Percentiles rank a stretch among this genome's conserved stretches.
Evolutionary conservation across 495 filamentous ascomycete genomes (phyloP).

Genomic region (Sporormia fimetaria): DNA sequence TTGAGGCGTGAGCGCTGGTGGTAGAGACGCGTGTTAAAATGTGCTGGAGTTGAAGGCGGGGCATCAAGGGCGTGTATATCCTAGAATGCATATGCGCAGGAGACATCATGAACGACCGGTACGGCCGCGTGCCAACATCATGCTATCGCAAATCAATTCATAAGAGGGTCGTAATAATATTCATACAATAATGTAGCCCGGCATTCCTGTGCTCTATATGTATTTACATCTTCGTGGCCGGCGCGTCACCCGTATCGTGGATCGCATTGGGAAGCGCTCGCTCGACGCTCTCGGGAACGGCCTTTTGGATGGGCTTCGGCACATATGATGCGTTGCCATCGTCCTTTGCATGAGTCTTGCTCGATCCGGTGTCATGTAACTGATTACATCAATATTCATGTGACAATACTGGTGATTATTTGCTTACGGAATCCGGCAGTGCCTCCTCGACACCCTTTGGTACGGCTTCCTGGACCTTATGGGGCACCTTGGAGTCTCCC

Average conservation of each 20-base stretch:
- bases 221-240: no score
- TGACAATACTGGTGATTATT: not conserved
- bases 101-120: no score
- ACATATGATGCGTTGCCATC: slow-evolving; percentile 20
- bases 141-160: no score
- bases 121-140: no score
- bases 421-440: slow-evolving; percentile 17
- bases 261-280: slow-evolving; percentile 26
- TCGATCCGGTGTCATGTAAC: slow-evolving; percentile 25
- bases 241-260: slow-evolving; percentile 27
- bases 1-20: no score
- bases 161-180: no score
- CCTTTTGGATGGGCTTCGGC: slow-evolving; percentile 26
- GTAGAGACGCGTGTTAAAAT: no score
- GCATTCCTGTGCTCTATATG: no score
- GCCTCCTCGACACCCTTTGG: slow-evolving; percentile 22
- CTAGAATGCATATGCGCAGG: no score
- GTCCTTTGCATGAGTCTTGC: slow-evolving; percentile 26
- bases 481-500: slow-evolving; percentile 26
- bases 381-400: slow-evolving; percentile 7
- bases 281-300: slow-evolving; percentile 29
- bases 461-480: slow-evolving; percentile 23
- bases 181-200: no score
- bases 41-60: no score
- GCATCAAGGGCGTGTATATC: no score